Evolutionary conservation across 1,284 basidiomycete species (phyloP), one percentile per base, ranked within the genome.

Genomic region (Tilletia indica): DNA sequence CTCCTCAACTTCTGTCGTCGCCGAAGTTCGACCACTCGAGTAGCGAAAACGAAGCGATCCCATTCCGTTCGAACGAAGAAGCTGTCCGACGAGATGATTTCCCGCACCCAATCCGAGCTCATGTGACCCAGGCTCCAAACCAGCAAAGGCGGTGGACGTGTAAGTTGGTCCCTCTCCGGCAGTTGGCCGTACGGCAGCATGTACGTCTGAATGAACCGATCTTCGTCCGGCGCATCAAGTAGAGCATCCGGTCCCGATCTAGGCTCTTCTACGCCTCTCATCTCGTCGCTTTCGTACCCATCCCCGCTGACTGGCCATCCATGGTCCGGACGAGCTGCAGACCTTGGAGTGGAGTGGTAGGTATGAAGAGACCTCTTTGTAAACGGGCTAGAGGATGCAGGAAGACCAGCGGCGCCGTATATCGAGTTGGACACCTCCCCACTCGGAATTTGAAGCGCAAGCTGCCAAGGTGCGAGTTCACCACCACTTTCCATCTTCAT

Each of bases 21-120:
- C 68, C 91, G 86, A 70, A 95, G 83, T 80, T 94, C 92, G 0
- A 94, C 89, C 0, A 94, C 88, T 9, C 89, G 85, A 67, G 89
- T 88, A 1, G 93, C 92, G 83, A 94, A 87, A 54, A 89, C 88
- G 83, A 94, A 97, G 73, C 94, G 86, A 76, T 92, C 91, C 76
- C 89, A 88, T 84, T 97, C 94, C 25, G 89, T 89, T 71, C 86
- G 87, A 49, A 95, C 89, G 81, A 94, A 97, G 69, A 96, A 88
- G 14, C 89, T 88, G 81, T 97, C 92, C 0, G 91, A 90, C 1
- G 90, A 90, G 12, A 96, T 84, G 54, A 95, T 84, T 0, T 90
- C 91, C 25, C 89, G 86, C 51, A 92, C 87, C 91, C 93, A 95
- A 38, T 85, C 78, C 8, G 92, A 88, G 9, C 87, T 88, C 54